Conservation (phyloP, 352 stramenopile genomes). For the Globisporangium cederbergense region DNA sequence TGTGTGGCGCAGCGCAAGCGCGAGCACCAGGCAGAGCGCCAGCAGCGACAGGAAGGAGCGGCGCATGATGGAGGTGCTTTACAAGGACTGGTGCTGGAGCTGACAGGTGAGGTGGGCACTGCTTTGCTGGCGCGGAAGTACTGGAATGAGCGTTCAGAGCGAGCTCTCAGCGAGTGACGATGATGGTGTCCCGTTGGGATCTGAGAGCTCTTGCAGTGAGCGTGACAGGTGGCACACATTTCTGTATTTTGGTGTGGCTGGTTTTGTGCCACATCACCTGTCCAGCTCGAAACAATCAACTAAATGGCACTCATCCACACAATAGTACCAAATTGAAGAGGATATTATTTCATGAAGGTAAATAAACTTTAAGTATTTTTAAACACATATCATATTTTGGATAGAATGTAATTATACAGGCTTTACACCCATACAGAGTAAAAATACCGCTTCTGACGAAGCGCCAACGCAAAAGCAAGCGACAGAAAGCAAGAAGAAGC, state of each 20-base stretch:
- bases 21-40: slow-evolving; percentile 37
- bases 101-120: background rate
- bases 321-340: background rate
- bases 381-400: background rate
- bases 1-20: slow-evolving; percentile 19
- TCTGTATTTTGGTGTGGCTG: background rate
- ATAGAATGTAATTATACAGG: background rate
- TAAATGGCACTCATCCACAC: background rate
- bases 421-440: background rate
- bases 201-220: slow-evolving; percentile 1
- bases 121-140: background rate
- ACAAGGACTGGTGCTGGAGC: background rate
- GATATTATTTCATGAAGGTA: background rate
- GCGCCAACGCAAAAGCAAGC: slow-evolving; percentile 3
- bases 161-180: slow-evolving; percentile 6
- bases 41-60: slow-evolving; percentile 40
- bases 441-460: slow-evolving; percentile 12
- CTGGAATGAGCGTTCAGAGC: background rate
- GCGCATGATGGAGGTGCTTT: slow-evolving; percentile 32
- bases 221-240: slow-evolving; percentile 9
- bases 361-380: background rate
- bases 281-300: background rate
- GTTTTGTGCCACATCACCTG: background rate
- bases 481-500: background rate
- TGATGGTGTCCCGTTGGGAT: background rate